Evolutionary conservation across 176 grass and related monocot species (phyloP).

Genomic region (Juncus effusus): DNA sequence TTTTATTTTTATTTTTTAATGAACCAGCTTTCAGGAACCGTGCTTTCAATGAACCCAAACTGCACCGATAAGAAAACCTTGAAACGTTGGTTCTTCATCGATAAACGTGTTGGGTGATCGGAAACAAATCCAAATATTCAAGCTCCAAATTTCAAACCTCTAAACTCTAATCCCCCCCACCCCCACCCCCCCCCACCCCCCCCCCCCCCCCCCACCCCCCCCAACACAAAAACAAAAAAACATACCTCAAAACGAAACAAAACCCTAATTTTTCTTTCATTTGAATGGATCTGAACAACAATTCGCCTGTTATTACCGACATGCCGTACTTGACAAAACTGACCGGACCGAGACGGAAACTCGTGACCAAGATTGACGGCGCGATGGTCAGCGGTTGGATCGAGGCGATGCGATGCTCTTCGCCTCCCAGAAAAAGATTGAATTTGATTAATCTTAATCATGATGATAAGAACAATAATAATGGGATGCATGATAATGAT

Average conservation of each 20-base stretch:
- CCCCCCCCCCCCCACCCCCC: too few species aligned
- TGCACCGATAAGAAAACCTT: slow-evolving; percentile 80
- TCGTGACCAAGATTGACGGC: slow-evolving; percentile 53
- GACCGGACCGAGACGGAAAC: slow-evolving; percentile 42
- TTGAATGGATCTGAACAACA: slow-evolving; percentile 64
- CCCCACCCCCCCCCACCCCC: too few species aligned
- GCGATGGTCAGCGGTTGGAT: slow-evolving; percentile 52
- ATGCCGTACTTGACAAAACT: slow-evolving; percentile 52
- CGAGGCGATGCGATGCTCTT: slow-evolving; percentile 88
- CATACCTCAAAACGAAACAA: neutral
- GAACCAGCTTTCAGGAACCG: slow-evolving; percentile 48
- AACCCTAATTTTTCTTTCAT: slow-evolving; percentile 7
- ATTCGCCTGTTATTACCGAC: slow-evolving; percentile 71
- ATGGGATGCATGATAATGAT: slow-evolving; percentile 34
- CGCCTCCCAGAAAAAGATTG: slow-evolving; percentile 62
- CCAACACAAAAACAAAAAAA: too few species aligned
- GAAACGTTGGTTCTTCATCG: slow-evolving; percentile 95
- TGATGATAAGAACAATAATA: neutral
- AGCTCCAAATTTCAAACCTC: slow-evolving; percentile 6
- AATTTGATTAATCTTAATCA: slow-evolving; percentile 34
- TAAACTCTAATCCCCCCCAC: too few species aligned
- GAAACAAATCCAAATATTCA: slow-evolving; percentile 7
- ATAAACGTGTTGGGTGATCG: slow-evolving; percentile 72
- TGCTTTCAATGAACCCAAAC: slow-evolving; percentile 58
- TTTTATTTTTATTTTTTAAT: neutral